These are phyloP conservation scores for Dipodascopsis tothii DNA, from an alignment of 805 yeast genomes.

Conservation along the genomic window DNA sequence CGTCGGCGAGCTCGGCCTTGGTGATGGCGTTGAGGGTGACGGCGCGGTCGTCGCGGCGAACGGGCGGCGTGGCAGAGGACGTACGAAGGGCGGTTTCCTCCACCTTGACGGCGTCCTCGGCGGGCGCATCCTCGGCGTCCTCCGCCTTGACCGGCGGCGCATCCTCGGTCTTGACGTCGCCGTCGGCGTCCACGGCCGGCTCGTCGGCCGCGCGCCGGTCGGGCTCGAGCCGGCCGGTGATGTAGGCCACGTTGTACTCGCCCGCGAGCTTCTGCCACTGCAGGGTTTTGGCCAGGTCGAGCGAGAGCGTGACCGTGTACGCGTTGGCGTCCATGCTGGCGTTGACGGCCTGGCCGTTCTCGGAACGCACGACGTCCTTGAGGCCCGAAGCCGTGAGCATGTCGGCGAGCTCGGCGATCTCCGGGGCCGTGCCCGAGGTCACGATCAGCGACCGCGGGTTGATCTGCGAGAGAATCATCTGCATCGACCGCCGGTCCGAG, in stretches of 20 bases:
- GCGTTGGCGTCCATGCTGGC: constrained; percentile 44
- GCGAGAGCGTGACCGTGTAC: constrained; percentile 62
- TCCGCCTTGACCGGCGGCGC: constrained; percentile 24
- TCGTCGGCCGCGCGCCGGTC: constrained; percentile 16
- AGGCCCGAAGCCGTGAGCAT: constrained; percentile 25
- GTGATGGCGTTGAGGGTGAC: constrained; percentile 3
- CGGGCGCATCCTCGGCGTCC: constrained; percentile 27
- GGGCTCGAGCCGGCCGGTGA: constrained; percentile 52
- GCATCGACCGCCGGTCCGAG: constrained; percentile 74
- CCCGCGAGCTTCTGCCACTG: constrained; percentile 77
- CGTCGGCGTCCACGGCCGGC: constrained; percentile 26
- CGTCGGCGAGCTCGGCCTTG: constrained; percentile 10
- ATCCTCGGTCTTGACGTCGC: constrained; percentile 22
- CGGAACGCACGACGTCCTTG: constrained; percentile 19
- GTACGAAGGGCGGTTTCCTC: constrained; percentile 1
- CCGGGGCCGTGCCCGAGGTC: constrained; percentile 36
- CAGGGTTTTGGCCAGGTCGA: constrained; percentile 49
- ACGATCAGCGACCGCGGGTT: constrained; percentile 69
- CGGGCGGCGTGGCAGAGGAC: background rate
- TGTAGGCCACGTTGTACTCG: constrained; percentile 74
- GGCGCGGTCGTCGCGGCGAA: background rate
- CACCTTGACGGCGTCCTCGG: constrained; percentile 15
- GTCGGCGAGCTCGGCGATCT: constrained; percentile 17
- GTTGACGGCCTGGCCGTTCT: constrained; percentile 24
- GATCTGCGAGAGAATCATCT: constrained; percentile 66